Evolutionary conservation across 2,329 filamentous ascomycete genomes (phyloP).

Genomic region (Colletotrichum orchidophilum): DNA sequence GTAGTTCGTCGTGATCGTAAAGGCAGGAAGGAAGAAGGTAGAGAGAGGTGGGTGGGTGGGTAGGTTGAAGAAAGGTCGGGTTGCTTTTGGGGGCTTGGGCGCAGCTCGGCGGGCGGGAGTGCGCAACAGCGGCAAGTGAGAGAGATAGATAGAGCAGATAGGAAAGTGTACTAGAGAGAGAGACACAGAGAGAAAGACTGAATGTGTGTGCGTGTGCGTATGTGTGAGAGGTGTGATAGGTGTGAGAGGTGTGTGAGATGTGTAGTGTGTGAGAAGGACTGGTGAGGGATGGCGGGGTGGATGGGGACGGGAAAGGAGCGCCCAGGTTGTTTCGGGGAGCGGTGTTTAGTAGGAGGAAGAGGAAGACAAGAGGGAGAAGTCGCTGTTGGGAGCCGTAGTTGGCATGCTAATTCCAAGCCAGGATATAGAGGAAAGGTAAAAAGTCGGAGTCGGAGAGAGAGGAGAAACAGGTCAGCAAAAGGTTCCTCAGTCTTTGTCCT

Average conservation of each 20-base stretch:
- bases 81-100: constrained; percentile 36
- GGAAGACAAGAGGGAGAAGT: constrained; percentile 25
- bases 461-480: background rate
- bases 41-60: constrained; percentile 36
- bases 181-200: background rate
- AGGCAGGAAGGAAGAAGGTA: constrained; percentile 36
- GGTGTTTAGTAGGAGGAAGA: constrained; percentile 16
- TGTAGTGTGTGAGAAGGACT: background rate
- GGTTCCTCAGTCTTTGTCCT: background rate
- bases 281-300: constrained; percentile 29
- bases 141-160: background rate
- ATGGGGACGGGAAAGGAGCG: constrained; percentile 20
- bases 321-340: constrained; percentile 25
- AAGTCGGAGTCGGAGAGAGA: background rate
- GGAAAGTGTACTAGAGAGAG: background rate
- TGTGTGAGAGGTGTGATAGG: background rate
- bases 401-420: constrained; percentile 28
- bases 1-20: constrained; percentile 45
- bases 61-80: constrained; percentile 37
- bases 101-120: constrained; percentile 14
- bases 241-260: background rate
- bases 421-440: background rate
- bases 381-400: constrained; percentile 29
- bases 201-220: background rate
- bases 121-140: constrained; percentile 32